Base-by-base conservation (phyloP, 768 basidiomycete genomes). In the Ramaria rubella region DNA sequence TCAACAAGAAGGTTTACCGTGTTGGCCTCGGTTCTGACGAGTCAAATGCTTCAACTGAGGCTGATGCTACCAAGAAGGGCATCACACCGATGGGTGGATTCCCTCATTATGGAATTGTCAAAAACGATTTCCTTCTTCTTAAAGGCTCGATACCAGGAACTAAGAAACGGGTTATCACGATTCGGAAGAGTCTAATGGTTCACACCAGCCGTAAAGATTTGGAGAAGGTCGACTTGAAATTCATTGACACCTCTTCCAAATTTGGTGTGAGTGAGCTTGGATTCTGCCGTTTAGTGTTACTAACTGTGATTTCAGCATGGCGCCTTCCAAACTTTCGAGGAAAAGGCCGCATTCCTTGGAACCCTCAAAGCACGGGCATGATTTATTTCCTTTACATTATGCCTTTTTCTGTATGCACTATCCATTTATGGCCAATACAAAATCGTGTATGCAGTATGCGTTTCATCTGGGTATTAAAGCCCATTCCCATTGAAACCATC, bases 1-100 rank as follows among this genome's bases (percentile, higher is more conserved):
- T 94, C 68, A 97, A 97, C 86, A 96, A 97, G 83, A 97, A 97
- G 80, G 85, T 95, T 68, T 98, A 96, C 83, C 89, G 96, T 63
- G 81, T 99, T 63, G 94, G 90, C 62, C 76, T 81, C 61, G 93
- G 85, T 56, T 61, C 72, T 26, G 90, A 94, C 66, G 82, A 83
- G 14, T 77, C 71, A 58, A 94, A 93, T 64, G 96, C 93, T 14
- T 87, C 94, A 55, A 98, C 96, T 33, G 94, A 97, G 65, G 84
- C 87, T 57, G 96, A 98, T 72, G 82, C 91, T 68, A 95, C 93
- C 65, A 83, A 90, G 77, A 96, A 96, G 81, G 61, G 75, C 60
- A 94, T 95, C 71, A 98, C 90, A 57, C 96, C 96, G 52, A 82
- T 98, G 84, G 96, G 96, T 78, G 96, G 95, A 69, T 99, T 95